Conservation (phyloP, 306 rosid species). For the Lupinus albus region DNA sequence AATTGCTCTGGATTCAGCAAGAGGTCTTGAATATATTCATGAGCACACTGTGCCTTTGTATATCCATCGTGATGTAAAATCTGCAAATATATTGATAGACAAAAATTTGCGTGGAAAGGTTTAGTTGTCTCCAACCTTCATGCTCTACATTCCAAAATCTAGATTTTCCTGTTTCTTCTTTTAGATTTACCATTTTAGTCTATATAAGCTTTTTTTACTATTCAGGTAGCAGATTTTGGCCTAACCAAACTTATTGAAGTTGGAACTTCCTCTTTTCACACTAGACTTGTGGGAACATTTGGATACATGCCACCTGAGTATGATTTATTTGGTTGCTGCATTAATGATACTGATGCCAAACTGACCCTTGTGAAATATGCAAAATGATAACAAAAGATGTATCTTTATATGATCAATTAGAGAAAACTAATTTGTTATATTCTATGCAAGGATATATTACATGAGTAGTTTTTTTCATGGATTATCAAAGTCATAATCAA, state of each 20-base stretch:
- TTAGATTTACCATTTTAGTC: background rate
- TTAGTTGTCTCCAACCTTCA: constrained; percentile 9
- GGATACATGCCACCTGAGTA: constrained; percentile 98
- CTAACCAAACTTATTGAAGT: constrained; percentile 80
- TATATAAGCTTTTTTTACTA: constrained; percentile 5
- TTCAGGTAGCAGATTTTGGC: constrained; percentile 89
- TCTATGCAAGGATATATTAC: no score
- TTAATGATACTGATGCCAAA: background rate
- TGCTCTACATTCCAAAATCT: background rate
- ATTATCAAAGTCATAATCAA: background rate
- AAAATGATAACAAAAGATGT: background rate
- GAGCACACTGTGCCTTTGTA: constrained; percentile 96
- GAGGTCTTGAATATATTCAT: constrained; percentile 90
- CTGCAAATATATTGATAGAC: constrained; percentile 86
- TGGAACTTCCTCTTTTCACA: constrained; percentile 64
- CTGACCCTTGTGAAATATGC: background rate
- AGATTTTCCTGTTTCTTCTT: constrained; percentile 14
- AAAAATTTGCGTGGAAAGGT: constrained; percentile 77
- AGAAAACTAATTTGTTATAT: background rate
- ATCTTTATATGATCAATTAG: background rate
- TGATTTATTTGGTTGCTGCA: constrained; percentile 30
- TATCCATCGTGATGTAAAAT: constrained; percentile 86
- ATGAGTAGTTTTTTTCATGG: no score
- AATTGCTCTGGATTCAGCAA: constrained; percentile 86
- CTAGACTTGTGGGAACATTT: constrained; percentile 89